Base-by-base conservation (phyloP, 495 filamentous ascomycete genomes). In the Daldinia grandis region DNA sequence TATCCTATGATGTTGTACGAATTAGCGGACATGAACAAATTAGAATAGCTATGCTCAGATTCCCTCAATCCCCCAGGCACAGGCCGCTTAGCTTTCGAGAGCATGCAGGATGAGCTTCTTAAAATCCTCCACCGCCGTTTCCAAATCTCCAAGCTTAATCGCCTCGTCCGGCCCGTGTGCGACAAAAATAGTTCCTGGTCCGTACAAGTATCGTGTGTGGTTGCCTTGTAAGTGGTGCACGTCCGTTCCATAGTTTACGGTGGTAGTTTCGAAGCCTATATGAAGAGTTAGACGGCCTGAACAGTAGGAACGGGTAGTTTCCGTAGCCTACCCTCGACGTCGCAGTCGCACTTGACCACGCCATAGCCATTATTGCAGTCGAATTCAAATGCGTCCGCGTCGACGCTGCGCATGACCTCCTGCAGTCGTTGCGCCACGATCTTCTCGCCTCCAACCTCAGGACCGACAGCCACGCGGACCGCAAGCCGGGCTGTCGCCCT, bases 231-330 rank as follows among this genome's bases (percentile, higher is more conserved):
- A 75, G 64, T 93, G 89, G 1, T 92, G 91, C 33, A 97, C 89
- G 79, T 98, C 95, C 9, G 95, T 98, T 4, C 95, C 95, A 75
- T 98, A 98, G 66, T 96, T 97, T 3, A 93, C 92, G 0, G 91
- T 88, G 10, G 88, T 88, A 0, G 87, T 88, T 31, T 94, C 87
- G 64, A 97, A 97, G 0, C 93, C 86, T 87, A 6, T 31, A 66
- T 33, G 7, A 25, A 49, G 33, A 57, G 68, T 54, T 56, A 35
- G 51, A 21, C 7, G 12, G 15, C 9, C 21, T 9, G 58, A 10
- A 31, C 12, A 1, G 49, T 17, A 19, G 6, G n/a, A 28, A 3
- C 2, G 60, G 40, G 42, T 19, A 24, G 25, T 24, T 28, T 7
- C 5, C 17, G 53, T 8, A 3, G 66, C 75, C 68, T 40, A 85